Percentiles rank a stretch among this genome's conserved stretches.
These are phyloP conservation scores for Anisodus acutangulus DNA, from an alignment of 257 asterid species.

Conservation along the genomic window DNA sequence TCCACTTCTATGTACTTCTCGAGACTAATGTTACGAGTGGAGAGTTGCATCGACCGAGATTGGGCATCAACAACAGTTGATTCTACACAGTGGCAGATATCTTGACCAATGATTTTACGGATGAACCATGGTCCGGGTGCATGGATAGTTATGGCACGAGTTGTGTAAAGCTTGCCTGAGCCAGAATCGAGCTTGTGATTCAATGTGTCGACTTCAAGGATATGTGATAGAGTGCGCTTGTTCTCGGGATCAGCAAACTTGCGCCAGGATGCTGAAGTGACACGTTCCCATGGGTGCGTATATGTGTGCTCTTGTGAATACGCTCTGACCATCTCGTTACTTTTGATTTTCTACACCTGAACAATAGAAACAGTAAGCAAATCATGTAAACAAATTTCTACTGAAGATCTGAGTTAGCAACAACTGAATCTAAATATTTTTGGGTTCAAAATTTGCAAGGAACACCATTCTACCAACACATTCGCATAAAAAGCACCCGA, in stretches of 20 bases:
- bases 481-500: background rate
- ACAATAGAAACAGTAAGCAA: conserved; percentile 4
- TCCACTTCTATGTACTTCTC: conserved; percentile 86
- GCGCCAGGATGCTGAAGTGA: conserved; percentile 97
- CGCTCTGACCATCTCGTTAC: conserved; percentile 77
- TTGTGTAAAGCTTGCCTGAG: conserved; percentile 75
- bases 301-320: conserved; percentile 89
- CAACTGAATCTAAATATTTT: background rate
- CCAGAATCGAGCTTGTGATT: conserved; percentile 70
- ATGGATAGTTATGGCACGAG: conserved; percentile 84
- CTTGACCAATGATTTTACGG: conserved; percentile 81
- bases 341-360: conserved; percentile 20
- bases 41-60: conserved; percentile 79
- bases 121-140: conserved; percentile 99
- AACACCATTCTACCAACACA: background rate
- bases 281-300: conserved; percentile 98
- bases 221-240: conserved; percentile 80
- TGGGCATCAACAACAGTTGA: conserved; percentile 81
- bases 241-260: conserved; percentile 91
- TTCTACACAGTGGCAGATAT: conserved; percentile 91
- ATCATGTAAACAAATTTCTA: background rate
- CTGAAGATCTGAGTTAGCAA: background rate
- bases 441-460: background rate
- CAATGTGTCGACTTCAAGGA: conserved; percentile 86
- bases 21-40: conserved; percentile 87